phyloP scores from a whole-genome alignment of 2,329 filamentous ascomycete genomes.

The Ceratocystis smalleyi region DNA sequence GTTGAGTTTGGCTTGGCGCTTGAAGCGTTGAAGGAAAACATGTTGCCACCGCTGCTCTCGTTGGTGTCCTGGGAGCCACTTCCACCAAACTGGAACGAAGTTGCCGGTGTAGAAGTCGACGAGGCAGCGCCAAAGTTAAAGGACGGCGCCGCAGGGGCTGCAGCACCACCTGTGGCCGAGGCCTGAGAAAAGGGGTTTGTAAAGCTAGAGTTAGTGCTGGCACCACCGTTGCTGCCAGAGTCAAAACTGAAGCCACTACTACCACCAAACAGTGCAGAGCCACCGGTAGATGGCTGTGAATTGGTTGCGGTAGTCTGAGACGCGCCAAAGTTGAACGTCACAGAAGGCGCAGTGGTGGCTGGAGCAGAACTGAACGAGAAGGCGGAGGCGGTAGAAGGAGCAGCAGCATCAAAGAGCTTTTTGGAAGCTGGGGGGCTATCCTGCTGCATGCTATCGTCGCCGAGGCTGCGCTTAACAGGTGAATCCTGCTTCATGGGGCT shows the following conservation, averaged over 20 bases:
- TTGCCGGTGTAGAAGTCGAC: conserved; percentile 7
- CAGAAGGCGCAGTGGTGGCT: conserved; percentile 18
- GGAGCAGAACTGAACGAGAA: conserved; percentile 25
- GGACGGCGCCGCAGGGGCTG: conserved; percentile 18
- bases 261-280: conserved; percentile 23
- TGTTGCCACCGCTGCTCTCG: conserved; percentile 20
- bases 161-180: neutral
- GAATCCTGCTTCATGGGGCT: conserved; percentile 31
- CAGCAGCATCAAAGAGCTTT: conserved; percentile 17
- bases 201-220: conserved; percentile 22
- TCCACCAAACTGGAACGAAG: conserved; percentile 17
- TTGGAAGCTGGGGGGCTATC: conserved; percentile 18
- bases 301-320: conserved; percentile 14
- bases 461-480: conserved; percentile 11
- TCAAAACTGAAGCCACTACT: conserved; percentile 20
- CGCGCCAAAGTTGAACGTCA: conserved; percentile 29
- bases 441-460: conserved; percentile 13
- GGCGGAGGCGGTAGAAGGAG: conserved; percentile 11
- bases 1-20: conserved; percentile 9
- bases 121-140: conserved; percentile 28
- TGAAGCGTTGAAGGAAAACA: conserved; percentile 16
- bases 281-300: conserved; percentile 14
- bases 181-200: conserved; percentile 27
- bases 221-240: conserved; percentile 13
- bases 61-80: conserved; percentile 19